Evolutionary conservation across 805 yeast genomes (phyloP).

Genomic region (Clavispora santaluciae): DNA sequence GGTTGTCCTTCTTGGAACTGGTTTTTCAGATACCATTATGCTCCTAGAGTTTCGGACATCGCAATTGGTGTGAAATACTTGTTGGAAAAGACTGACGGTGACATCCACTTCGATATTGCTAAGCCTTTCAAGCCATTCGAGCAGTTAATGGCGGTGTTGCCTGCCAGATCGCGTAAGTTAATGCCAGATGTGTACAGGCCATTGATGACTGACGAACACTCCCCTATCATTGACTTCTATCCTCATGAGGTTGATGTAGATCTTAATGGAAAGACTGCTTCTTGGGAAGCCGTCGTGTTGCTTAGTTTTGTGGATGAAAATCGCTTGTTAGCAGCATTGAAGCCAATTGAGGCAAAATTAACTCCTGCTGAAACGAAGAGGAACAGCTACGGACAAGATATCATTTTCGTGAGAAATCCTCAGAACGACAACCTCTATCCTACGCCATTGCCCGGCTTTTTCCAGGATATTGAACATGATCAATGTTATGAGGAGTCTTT

Average conservation of each 20-base stretch:
- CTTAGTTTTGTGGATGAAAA: slow-evolving; percentile 86
- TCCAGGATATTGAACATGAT: slow-evolving; percentile 73
- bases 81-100: slow-evolving; percentile 21
- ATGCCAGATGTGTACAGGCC: slow-evolving; percentile 76
- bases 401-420: slow-evolving; percentile 70
- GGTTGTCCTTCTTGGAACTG: slow-evolving; percentile 97
- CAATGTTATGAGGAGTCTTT: slow-evolving; percentile 67
- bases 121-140: slow-evolving; percentile 88
- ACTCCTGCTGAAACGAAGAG: slow-evolving; percentile 67
- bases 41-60: slow-evolving; percentile 92
- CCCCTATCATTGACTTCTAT: slow-evolving; percentile 87
- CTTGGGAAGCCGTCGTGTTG: slow-evolving; percentile 97
- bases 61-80: slow-evolving; percentile 62
- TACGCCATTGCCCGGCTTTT: slow-evolving; percentile 73
- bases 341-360: slow-evolving; percentile 56
- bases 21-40: slow-evolving; percentile 85
- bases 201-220: slow-evolving; percentile 77
- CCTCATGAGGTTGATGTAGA: slow-evolving; percentile 86
- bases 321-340: slow-evolving; percentile 68
- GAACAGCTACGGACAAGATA: slow-evolving; percentile 68
- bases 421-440: slow-evolving; percentile 63
- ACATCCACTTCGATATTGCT: slow-evolving; percentile 60
- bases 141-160: slow-evolving; percentile 95
- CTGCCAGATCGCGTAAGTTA: slow-evolving; percentile 79
- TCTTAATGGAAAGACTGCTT: slow-evolving; percentile 89